Conservation (phyloP, 305 asterid species). For the Plantago coronopus region DNA sequence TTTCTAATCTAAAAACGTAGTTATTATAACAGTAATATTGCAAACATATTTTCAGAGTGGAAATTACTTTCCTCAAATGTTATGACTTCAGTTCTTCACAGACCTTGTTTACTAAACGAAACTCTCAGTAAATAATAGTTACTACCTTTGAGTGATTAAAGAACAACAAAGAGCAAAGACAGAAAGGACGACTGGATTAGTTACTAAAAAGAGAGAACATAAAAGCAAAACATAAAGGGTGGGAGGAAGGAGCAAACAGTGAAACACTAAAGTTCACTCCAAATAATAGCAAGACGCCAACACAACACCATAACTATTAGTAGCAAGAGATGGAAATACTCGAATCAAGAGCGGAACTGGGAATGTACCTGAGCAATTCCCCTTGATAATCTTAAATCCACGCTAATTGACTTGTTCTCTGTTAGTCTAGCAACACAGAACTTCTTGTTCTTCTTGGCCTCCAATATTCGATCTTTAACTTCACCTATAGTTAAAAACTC, state of each 20-base stretch:
- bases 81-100: no score
- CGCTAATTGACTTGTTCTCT: conserved; percentile 82
- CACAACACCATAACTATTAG: conserved; percentile 18
- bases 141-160: neutral
- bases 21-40: conserved; percentile 3
- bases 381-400: conserved; percentile 93
- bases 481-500: conserved; percentile 53
- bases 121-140: no score
- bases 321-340: conserved; percentile 22
- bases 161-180: conserved; percentile 17
- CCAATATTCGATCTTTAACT: conserved; percentile 46
- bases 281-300: conserved; percentile 16
- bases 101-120: no score
- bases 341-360: conserved; percentile 21
- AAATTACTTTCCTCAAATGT: conserved; percentile 2
- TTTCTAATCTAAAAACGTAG: neutral
- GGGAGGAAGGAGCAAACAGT: no score
- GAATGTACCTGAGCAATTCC: conserved; percentile 86
- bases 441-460: conserved; percentile 56
- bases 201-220: neutral
- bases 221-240: conserved; percentile 10
- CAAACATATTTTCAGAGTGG: conserved; percentile 10
- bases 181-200: conserved; percentile 6
- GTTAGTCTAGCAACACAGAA: conserved; percentile 68
- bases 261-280: conserved; percentile 18